Base-by-base conservation (phyloP, 805 yeast species). In the Saturnispora hagleri region DNA sequence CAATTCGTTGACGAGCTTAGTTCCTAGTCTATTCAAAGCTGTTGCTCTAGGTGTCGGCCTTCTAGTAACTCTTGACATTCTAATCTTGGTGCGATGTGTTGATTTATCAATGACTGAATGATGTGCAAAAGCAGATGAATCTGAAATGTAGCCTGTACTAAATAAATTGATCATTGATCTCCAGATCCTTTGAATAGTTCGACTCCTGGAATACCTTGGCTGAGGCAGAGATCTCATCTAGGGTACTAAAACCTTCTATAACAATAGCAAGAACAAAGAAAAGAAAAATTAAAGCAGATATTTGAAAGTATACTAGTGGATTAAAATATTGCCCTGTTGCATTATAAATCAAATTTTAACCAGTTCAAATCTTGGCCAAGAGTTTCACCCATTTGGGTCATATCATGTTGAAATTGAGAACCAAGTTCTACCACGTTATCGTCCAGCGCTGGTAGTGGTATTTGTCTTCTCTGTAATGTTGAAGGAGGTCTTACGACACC, bases 401-500 rank as follows among this genome's bases (percentile, higher is more conserved):
- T 54, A 43, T 63, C 61, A 15, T 55, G 44, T 31, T 56, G 54
- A 50, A 57, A 58, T n/a, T 50, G 47, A 13, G 49, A 44, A 5
- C 58, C 58, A 8, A 55, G 24, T 15, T 54, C 56, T 5, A 52
- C 48, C 3, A 56, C 47, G 36, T 15, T 34, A 54, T 13, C 42
- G 49, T 7, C 41, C 33, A 10, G 48, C 24, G 50, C 45, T 46
- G 36, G 48, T 24, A 18, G 48, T 50, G 33, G 27, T 47, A 22
- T n/a, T 41, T 40, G 54, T 28, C 49, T 54, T 50, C 46, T 51
- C 51, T 28, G 49, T 13, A 24, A 15, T n/a, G 28, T 33, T 15
- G 27, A 31, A 15, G 55, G 60, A 24, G 70, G 69, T 51, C 70
- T 59, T 15, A 65, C 64, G 17, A 63, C 69, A 40, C 97, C 96